Evolutionary conservation across 768 basidiomycete species (phyloP), one percentile per base, ranked within the genome.

Genomic region (Suillus luteus): DNA sequence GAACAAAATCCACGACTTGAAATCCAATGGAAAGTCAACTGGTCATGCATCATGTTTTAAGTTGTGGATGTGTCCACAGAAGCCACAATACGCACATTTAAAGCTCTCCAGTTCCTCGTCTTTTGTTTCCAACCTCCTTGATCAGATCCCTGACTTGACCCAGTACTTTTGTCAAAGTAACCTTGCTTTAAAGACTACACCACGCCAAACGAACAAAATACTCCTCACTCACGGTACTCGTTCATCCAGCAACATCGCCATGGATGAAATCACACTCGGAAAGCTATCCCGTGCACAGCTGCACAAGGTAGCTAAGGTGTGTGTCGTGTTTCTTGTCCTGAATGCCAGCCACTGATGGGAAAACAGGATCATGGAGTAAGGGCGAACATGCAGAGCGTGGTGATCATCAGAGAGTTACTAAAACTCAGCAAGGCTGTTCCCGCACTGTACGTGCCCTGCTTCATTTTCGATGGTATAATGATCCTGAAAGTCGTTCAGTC

Each of bases 271-370:
- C 31, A 24, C 64, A 48, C 74, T 74, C 46, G 69, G 66, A 54
- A 68, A 68, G 22, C 64, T 74, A 12, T 31, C 73, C 52, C 71
- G 75, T 12, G 59, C 61, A 1, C 58, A 68, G 35, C 68, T 74
- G 22, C 73, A 74, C 57, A 73, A 76, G 41, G 51, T 73, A 1
- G 71, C 74, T 1, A 71, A 58, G 73, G 75, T 74, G 55, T 5
- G 64, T 19, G 11, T 57, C 24, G 11, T 15, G 6, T 54, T 46
- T 33, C 37, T 22, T 41, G 19, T 48, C 22, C 6, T 55, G 7
- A 33, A 5, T 27, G 22, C 24, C n/a, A 31, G 40, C 15, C 9
- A 52, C n/a, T 44, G 19, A 35, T n/a, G 8, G 11, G 9, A 14
- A 14, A 14, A 24, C 59, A 74, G 73, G 63, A 55, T 24, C 58